Evolutionary conservation across 2,329 filamentous ascomycete genomes (phyloP).

Genomic region (Alternaria hordeiaustralica): DNA sequence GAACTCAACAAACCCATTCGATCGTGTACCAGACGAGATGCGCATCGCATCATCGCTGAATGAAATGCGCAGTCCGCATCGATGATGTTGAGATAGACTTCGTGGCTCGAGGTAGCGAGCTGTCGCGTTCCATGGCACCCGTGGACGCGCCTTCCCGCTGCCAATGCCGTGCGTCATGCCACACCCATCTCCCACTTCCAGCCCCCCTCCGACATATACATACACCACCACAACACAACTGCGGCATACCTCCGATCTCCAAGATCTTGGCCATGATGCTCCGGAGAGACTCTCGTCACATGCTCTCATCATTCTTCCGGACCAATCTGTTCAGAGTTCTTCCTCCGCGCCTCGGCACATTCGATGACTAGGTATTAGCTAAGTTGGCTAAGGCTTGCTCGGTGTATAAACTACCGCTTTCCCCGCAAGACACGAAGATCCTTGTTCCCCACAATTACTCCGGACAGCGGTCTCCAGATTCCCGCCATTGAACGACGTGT

Average conservation of each 20-base stretch:
- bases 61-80: neutral
- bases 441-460: slow-evolving; percentile 12
- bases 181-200: neutral
- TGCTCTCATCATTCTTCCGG: neutral
- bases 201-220: neutral
- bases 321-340: slow-evolving; percentile 14
- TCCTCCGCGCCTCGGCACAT: slow-evolving; percentile 9
- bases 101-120: slow-evolving; percentile 1
- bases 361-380: slow-evolving; percentile 1
- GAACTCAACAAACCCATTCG: neutral
- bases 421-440: slow-evolving; percentile 15
- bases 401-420: slow-evolving; percentile 13
- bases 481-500: slow-evolving; percentile 12
- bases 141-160: slow-evolving; percentile 10
- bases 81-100: slow-evolving; percentile 16
- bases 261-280: slow-evolving; percentile 3
- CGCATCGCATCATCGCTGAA: neutral
- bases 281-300: slow-evolving; percentile 3
- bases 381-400: slow-evolving; percentile 1
- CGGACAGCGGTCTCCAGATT: slow-evolving; percentile 12
- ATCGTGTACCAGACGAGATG: neutral
- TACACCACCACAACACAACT: neutral
- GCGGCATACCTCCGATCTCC: neutral
- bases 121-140: slow-evolving; percentile 6
- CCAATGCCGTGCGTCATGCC: slow-evolving; percentile 1